These are phyloP conservation scores for Xylaria longipes DNA, from an alignment of 495 filamentous ascomycete species.

Conservation along the genomic window DNA sequence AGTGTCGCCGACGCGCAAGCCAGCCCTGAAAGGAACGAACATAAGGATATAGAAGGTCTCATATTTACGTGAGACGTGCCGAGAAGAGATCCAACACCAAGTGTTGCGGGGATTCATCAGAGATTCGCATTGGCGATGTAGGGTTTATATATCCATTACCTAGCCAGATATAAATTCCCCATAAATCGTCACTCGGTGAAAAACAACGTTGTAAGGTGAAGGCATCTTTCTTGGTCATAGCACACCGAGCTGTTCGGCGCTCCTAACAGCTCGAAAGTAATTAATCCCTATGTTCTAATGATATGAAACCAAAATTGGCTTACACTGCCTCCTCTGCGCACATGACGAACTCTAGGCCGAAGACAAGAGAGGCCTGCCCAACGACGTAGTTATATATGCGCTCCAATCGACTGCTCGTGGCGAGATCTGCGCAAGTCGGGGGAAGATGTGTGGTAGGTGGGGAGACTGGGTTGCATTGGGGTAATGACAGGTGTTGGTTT, in stretches of 20 bases:
- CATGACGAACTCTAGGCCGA: background rate
- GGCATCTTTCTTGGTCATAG: background rate
- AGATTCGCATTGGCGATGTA: background rate
- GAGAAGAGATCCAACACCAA: background rate
- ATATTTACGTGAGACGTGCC: background rate
- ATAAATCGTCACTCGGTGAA: background rate
- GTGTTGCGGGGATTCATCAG: background rate
- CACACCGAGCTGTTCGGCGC: background rate
- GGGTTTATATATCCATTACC: slow-evolving; percentile 10
- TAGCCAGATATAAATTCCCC: background rate
- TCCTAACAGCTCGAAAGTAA: background rate
- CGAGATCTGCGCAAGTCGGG: background rate
- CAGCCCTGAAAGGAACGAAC: slow-evolving; percentile 7
- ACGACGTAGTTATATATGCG: background rate
- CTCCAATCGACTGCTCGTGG: slow-evolving; percentile 12
- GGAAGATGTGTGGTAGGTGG: background rate
- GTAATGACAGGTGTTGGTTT: background rate
- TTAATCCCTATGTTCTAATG: background rate
- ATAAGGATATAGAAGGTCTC: background rate
- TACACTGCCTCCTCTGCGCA: background rate
- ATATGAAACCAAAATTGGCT: background rate
- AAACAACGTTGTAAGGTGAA: background rate
- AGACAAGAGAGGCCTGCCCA: slow-evolving; percentile 12
- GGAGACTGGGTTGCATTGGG: slow-evolving; percentile 8
- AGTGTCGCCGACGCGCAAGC: slow-evolving; percentile 30